phyloP scores from a whole-genome alignment of 2,329 filamentous ascomycete genomes.

The Diaporthe destruens region DNA sequence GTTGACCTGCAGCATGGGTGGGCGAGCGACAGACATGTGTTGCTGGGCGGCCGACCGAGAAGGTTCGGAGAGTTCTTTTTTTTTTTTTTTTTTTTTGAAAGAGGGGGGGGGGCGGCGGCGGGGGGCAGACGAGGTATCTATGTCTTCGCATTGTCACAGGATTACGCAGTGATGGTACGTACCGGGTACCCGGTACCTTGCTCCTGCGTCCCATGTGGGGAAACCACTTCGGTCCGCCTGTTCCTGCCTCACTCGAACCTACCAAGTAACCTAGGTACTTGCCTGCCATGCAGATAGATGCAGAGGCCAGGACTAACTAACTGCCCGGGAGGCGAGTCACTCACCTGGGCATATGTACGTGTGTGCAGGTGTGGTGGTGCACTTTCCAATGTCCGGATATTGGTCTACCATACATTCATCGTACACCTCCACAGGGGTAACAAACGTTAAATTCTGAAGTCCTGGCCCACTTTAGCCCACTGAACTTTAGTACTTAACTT shows the following conservation, averaged over 20 bases:
- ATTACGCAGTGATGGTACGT: neutral
- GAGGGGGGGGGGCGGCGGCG: no score
- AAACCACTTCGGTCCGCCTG: constrained; percentile 21
- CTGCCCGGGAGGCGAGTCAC: neutral
- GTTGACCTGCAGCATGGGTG: neutral
- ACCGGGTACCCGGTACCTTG: neutral
- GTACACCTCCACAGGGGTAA: no score
- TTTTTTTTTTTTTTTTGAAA: no score
- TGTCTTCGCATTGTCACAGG: neutral
- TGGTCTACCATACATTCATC: neutral
- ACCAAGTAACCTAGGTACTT: neutral
- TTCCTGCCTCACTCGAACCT: constrained; percentile 17
- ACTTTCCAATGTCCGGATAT: neutral
- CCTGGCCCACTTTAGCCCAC: no score
- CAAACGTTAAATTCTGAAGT: no score
- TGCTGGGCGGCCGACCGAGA: neutral
- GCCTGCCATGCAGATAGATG: neutral
- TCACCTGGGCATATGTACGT: neutral
- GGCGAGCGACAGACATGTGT: neutral
- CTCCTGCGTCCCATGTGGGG: constrained; percentile 19
- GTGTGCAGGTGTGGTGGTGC: neutral
- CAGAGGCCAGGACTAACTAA: neutral
- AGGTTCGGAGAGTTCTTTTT: neutral
- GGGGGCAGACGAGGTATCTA: neutral
- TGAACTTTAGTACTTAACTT: no score